These are phyloP conservation scores for Pseudogymnoascus sp. DNA, from an alignment of 2,329 filamentous ascomycete genomes.

Conservation along the genomic window DNA sequence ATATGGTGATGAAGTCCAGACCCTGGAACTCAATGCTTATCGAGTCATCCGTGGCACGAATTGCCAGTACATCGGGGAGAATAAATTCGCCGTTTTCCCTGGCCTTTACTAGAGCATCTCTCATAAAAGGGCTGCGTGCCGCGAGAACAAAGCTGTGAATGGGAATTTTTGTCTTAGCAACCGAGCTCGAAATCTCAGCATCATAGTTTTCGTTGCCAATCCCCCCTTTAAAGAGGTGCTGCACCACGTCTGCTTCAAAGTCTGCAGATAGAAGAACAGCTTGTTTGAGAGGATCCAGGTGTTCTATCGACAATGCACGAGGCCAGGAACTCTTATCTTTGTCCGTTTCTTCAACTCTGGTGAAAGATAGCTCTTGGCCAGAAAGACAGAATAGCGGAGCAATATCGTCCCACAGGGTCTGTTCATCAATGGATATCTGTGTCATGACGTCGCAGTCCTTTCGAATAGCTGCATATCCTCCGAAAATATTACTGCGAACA, in stretches of 20 bases:
- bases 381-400: slow-evolving; percentile 61
- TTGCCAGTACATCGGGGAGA: slow-evolving; percentile 52
- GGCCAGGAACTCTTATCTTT: slow-evolving; percentile 35
- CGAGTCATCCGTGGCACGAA: slow-evolving; percentile 47
- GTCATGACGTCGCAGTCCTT: slow-evolving; percentile 74
- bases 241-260: slow-evolving; percentile 55
- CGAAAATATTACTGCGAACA: slow-evolving; percentile 81
- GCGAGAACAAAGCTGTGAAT: slow-evolving; percentile 75
- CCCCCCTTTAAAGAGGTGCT: slow-evolving; percentile 39
- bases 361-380: slow-evolving; percentile 43
- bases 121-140: slow-evolving; percentile 63
- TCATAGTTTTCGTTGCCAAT: slow-evolving; percentile 33
- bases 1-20: slow-evolving; percentile 68
- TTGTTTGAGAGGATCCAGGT: slow-evolving; percentile 43
- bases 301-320: slow-evolving; percentile 41
- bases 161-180: slow-evolving; percentile 48
- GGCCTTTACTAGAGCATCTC: slow-evolving; percentile 53
- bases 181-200: neutral
- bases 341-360: slow-evolving; percentile 31
- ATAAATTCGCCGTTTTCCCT: slow-evolving; percentile 47
- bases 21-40: slow-evolving; percentile 58
- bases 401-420: slow-evolving; percentile 67
- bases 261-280: slow-evolving; percentile 56
- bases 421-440: slow-evolving; percentile 58
- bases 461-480: slow-evolving; percentile 80